Evolutionary conservation across 176 grass and related monocot genomes (phyloP).

Genomic region (Stipa capillata): DNA sequence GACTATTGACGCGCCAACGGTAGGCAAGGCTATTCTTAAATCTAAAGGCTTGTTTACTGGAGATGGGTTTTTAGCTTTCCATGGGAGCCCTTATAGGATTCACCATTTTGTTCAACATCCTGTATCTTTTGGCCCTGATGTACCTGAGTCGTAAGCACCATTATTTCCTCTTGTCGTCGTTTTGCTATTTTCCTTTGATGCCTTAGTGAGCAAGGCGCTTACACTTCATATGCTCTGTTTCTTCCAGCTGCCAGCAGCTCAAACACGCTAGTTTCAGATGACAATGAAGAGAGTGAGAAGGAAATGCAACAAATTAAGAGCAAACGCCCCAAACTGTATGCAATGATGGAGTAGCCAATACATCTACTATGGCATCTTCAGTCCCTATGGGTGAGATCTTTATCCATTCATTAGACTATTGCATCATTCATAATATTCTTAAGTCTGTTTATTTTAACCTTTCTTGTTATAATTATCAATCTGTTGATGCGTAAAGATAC

Average conservation of each 20-base stretch:
- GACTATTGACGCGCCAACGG: conserved; percentile 44
- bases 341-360: neutral
- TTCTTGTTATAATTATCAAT: neutral
- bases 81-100: conserved; percentile 57
- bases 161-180: neutral
- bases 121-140: conserved; percentile 45
- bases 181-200: neutral
- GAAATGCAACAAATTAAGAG: neutral
- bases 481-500: neutral
- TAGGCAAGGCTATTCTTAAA: conserved; percentile 67
- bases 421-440: neutral
- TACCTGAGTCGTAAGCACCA: conserved; percentile 57
- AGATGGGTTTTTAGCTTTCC: conserved; percentile 57
- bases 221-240: neutral
- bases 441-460: neutral
- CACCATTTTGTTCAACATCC: conserved; percentile 51
- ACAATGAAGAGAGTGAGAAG: conserved; percentile 16
- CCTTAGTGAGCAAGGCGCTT: neutral
- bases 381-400: neutral
- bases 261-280: conserved; percentile 32
- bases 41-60: conserved; percentile 58
- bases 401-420: neutral
- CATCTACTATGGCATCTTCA: neutral
- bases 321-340: neutral
- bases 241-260: conserved; percentile 34